Conservation (phyloP, 352 stramenopile genomes). For the Globisporangium recalcitrans region DNA sequence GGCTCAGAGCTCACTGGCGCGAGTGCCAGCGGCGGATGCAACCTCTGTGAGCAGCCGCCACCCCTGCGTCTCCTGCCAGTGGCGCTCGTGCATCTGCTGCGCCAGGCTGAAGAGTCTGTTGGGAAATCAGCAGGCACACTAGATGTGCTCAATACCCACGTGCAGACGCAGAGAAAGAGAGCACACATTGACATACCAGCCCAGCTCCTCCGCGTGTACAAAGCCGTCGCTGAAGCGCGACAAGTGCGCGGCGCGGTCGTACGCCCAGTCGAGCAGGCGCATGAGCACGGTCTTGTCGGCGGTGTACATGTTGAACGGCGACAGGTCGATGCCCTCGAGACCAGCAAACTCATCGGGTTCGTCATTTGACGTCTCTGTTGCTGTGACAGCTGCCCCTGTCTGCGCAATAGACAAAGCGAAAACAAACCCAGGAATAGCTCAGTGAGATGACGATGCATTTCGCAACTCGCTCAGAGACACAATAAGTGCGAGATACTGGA, state of each 20-base stretch:
- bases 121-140: background rate
- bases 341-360: constrained; percentile 22
- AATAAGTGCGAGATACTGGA: background rate
- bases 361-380: background rate
- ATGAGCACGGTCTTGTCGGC: constrained; percentile 44
- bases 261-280: constrained; percentile 60
- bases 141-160: background rate
- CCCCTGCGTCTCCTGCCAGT: too few species aligned
- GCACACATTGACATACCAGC: background rate
- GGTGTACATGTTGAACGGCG: constrained; percentile 54
- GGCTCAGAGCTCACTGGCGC: constrained; percentile 24
- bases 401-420: background rate
- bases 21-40: constrained; percentile 4
- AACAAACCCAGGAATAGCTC: background rate
- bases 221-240: constrained; percentile 40
- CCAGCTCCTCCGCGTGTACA: constrained; percentile 48
- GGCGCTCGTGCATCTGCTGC: constrained; percentile 37
- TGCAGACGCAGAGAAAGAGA: too few species aligned
- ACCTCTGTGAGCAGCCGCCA: constrained; percentile 17
- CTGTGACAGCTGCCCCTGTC: background rate
- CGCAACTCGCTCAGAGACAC: background rate
- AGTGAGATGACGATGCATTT: background rate
- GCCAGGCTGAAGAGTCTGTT: constrained; percentile 35
- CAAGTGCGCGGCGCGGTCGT: constrained; percentile 35
- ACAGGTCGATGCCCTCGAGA: constrained; percentile 39